Base-by-base conservation (phyloP, 768 basidiomycete genomes). In the Rhizopogon vesiculosus region DNA sequence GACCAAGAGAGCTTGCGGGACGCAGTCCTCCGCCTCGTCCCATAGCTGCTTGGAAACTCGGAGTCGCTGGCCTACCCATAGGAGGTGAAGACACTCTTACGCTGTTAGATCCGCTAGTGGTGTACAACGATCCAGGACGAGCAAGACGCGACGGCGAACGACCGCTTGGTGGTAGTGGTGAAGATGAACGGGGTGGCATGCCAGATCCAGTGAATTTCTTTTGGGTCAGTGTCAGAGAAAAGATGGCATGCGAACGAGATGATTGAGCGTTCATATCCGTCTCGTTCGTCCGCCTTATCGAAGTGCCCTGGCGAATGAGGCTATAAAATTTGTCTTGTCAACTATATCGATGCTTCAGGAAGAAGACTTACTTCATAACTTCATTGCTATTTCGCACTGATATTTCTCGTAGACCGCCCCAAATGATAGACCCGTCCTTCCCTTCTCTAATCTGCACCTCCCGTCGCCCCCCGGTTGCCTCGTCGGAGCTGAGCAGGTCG, bases 201-300 rank as follows among this genome's bases (percentile, higher is more conserved):
- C 82, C 80, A 19, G 83, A 79, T 25, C 93, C 93, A 38, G 81
- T 78, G 66, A 76, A 92, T 69, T 88, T 93, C 77, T 89, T 92
- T 74, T 98, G 96, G 3, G 86, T 91, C 53, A 99, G 77, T 12
- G 93, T 97, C 51, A 99, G 78, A 40, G 96, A 98, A 73, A 99
- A 98, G 71, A 99, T 98, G 59, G 97, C 97, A 80, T 99, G 97
- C 29, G 93, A 97, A 56, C 97, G 89, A 41, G 96, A 98, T 1
- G 91, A 94, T 69, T 97, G 93, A 25, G 96, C 93, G 69, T 99
- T 99, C 96, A 98, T 98, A 66, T 93, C 92, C 33, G 97, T 99
- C 70, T 95, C 92, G 59, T 96, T 95, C 9, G 97, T 98, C 54
- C 95, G 85, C 31, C 97, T 82, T 42, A 96, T 89, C 15, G 91